Evolutionary conservation across 495 filamentous ascomycete species (phyloP).

Genomic region (Podospora pseudocomata): DNA sequence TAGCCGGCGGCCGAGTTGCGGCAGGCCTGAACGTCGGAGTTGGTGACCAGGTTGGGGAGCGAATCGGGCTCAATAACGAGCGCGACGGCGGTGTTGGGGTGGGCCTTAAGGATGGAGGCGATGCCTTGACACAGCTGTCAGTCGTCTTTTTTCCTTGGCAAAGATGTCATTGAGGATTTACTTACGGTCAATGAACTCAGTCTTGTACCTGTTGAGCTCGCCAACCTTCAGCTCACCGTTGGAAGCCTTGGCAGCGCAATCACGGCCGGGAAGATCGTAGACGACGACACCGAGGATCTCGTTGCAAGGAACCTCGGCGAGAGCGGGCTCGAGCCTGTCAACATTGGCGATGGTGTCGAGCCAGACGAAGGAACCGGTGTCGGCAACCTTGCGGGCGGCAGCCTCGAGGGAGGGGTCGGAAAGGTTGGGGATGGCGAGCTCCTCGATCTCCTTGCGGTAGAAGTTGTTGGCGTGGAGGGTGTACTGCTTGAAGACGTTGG

Average conservation of each 20-base stretch:
- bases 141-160: slow-evolving; percentile 23
- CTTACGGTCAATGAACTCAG: slow-evolving; percentile 63
- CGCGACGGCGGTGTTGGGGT: slow-evolving; percentile 52
- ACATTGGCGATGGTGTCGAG: slow-evolving; percentile 61
- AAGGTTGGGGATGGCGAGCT: slow-evolving; percentile 41
- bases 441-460: slow-evolving; percentile 53
- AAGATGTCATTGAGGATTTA: slow-evolving; percentile 14
- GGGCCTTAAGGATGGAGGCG: slow-evolving; percentile 50
- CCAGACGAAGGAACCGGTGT: slow-evolving; percentile 69
- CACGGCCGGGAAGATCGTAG: slow-evolving; percentile 74
- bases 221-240: slow-evolving; percentile 70
- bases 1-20: slow-evolving; percentile 60
- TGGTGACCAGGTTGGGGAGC: slow-evolving; percentile 78
- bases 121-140: slow-evolving; percentile 48
- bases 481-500: slow-evolving; percentile 54
- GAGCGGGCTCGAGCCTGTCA: slow-evolving; percentile 52
- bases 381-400: slow-evolving; percentile 52
- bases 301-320: slow-evolving; percentile 53
- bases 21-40: slow-evolving; percentile 61
- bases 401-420: slow-evolving; percentile 36
- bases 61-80: slow-evolving; percentile 72
- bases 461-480: slow-evolving; percentile 55
- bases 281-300: slow-evolving; percentile 64
- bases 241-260: slow-evolving; percentile 72
- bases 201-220: slow-evolving; percentile 62